Base-by-base conservation (phyloP, 1,284 basidiomycete species). In the Tilletia walkeri region DNA sequence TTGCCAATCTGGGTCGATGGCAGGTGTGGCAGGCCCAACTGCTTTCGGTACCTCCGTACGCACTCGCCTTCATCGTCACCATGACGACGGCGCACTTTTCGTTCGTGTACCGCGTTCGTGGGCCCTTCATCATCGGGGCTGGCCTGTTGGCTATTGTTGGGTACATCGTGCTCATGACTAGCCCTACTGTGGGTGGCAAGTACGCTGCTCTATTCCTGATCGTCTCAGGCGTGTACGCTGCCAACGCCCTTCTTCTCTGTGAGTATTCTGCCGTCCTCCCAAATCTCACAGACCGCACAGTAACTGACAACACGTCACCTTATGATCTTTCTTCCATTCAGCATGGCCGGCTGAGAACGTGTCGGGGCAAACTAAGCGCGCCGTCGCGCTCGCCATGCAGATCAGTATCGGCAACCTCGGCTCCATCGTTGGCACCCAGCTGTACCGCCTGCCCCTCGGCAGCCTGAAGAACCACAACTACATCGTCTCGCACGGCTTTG, bases 361-460 rank as follows among this genome's bases (percentile, higher is more conserved):
- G n/a, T 88, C 88, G 7, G 88, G 88, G 2, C 89, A 90, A 76
- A 90, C 89, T 0, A 90, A 90, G 78, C 87, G 89, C 4, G 90
- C 89, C 0, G 86, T 89, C 0, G 88, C 88, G 0, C 86, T 89
- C 2, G 89, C 89, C 1, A 87, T 89, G 86, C 89, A 90, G 79
- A 90, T 91, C 70, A 87, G 87, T 16, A 87, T 90, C 12, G 89
- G 89, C 6, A 89, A 90, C 76, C 84, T 88, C 56, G 90, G 89
- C 4, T 88, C 89, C 24, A 88, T 90, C 70, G 86, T 87, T 36
- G 78, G 81, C 86, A 67, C 85, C 88, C 75, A 85, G 76, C 82
- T 86, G 61, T 90, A 86, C 84, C 86, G 88, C 47, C 87, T 84
- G 67, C 89, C 89, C 12, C 88, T 80, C 9, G 78, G 78, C 0